A percentile compares a stretch with the other conserved stretches of the same genome.
Conservation (phyloP, 192 early-diverging fungal species). For the Bifiguratus adelaidae region DNA sequence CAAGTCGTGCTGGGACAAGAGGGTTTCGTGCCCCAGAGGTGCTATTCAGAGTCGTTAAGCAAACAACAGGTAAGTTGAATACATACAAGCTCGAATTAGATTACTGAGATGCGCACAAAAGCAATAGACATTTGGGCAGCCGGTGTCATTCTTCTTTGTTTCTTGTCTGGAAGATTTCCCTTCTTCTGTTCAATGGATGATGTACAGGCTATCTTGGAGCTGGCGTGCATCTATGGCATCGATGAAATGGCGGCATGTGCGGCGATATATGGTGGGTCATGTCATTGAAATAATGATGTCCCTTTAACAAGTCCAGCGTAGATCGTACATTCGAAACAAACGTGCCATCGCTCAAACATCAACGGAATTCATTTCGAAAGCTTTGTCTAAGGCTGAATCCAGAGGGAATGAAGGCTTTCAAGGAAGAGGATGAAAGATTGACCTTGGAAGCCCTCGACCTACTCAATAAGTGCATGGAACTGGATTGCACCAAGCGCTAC, state of each 20-base stretch:
- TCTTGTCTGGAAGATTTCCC: slow-evolving; percentile 75
- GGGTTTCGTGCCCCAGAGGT: slow-evolving; percentile 95
- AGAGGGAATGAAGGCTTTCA: slow-evolving; percentile 11
- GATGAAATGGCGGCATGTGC: slow-evolving; percentile 64
- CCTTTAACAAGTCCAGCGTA: slow-evolving; percentile 5
- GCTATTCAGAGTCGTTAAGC: slow-evolving; percentile 63
- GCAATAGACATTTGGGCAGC: slow-evolving; percentile 91
- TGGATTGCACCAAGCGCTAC: slow-evolving; percentile 51
- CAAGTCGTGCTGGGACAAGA: slow-evolving; percentile 84
- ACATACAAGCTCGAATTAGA: background rate
- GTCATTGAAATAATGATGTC: background rate
- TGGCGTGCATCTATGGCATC: slow-evolving; percentile 71
- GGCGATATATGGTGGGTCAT: slow-evolving; percentile 38
- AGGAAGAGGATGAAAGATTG: slow-evolving; percentile 24
- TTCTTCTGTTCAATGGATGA: slow-evolving; percentile 89
- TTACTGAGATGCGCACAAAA: background rate
- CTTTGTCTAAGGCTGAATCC: slow-evolving; percentile 28
- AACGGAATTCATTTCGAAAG: slow-evolving; percentile 15
- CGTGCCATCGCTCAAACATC: slow-evolving; percentile 25
- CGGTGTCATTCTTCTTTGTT: slow-evolving; percentile 74
- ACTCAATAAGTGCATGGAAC: slow-evolving; percentile 39
- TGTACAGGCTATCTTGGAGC: slow-evolving; percentile 74
- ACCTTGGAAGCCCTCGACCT: slow-evolving; percentile 61
- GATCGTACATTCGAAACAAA: slow-evolving; percentile 47
- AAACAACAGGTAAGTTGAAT: slow-evolving; percentile 55